These are phyloP conservation scores for Microcyclospora pomicola DNA, from an alignment of 2,329 filamentous ascomycete genomes.

Conservation along the genomic window DNA sequence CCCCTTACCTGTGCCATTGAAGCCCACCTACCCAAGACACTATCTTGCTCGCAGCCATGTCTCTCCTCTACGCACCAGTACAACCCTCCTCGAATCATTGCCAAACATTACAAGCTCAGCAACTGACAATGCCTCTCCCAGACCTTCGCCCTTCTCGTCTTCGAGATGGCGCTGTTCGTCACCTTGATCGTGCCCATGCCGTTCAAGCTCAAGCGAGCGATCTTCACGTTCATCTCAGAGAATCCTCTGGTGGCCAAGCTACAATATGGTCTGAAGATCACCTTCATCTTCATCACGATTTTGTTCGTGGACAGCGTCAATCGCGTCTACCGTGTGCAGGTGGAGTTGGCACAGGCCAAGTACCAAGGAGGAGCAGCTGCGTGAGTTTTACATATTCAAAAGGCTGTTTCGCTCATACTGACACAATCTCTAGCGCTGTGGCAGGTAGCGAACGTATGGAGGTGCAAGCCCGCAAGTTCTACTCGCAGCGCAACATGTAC, in stretches of 20 bases:
- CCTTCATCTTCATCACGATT: constrained; percentile 97
- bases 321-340: constrained; percentile 90
- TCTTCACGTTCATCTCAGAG: constrained; percentile 94
- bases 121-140: constrained; percentile 25
- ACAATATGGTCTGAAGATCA: constrained; percentile 97
- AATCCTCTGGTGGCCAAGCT: constrained; percentile 75
- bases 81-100: not conserved
- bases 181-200: constrained; percentile 75
- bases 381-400: constrained; percentile 25
- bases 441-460: constrained; percentile 86
- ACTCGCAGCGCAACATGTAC: constrained; percentile 99
- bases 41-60: constrained; percentile 13
- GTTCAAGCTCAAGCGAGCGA: constrained; percentile 68
- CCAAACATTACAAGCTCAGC: constrained; percentile 1
- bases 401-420: not conserved
- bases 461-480: constrained; percentile 98
- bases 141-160: constrained; percentile 72
- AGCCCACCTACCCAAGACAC: not conserved
- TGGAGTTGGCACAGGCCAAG: constrained; percentile 69
- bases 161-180: constrained; percentile 73
- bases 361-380: constrained; percentile 34
- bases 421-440: constrained; percentile 41
- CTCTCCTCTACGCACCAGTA: constrained; percentile 26
- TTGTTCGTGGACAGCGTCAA: constrained; percentile 95
- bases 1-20: not conserved